Conservation (phyloP, 169 alveolate genomes). For the Hammondia hammondi region DNA sequence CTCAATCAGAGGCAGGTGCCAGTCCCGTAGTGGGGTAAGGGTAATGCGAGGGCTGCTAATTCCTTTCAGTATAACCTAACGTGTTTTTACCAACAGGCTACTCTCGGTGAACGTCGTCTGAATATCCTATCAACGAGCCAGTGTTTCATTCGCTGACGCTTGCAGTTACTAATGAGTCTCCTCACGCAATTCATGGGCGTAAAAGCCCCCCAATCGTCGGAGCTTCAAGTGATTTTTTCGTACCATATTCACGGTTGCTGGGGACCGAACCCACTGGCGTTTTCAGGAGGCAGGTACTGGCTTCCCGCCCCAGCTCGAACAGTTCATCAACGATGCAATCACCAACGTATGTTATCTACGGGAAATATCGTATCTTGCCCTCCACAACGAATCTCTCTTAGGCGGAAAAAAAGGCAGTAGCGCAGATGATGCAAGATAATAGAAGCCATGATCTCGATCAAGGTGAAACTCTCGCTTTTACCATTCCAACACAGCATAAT, state of each 20-base stretch:
- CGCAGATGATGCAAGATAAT: not conserved
- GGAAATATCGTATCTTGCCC: not conserved
- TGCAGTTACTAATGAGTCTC: not conserved
- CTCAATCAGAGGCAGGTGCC: not conserved
- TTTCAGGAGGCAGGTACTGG: conserved; percentile 9
- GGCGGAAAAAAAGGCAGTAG: conserved; percentile 18
- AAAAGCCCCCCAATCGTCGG: not conserved
- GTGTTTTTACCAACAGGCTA: not conserved
- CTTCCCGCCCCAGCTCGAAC: not conserved
- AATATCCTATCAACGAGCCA: no score
- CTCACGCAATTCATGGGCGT: not conserved
- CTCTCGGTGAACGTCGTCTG: not conserved
- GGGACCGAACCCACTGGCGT: not conserved
- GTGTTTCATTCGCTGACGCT: not conserved
- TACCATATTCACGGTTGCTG: not conserved
- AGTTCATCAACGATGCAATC: not conserved
- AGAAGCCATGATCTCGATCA: not conserved
- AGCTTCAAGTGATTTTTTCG: not conserved
- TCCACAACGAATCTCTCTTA: not conserved
- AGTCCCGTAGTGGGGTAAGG: not conserved
- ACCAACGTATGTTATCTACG: not conserved
- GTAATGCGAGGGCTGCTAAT: no score
- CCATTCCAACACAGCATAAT: not conserved
- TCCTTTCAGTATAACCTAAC: no score
- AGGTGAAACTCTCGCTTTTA: not conserved